Evolutionary conservation across 1,284 basidiomycete species (phyloP), one percentile per base, ranked within the genome.

Genomic region (Cutaneotrichosporon sp.): DNA sequence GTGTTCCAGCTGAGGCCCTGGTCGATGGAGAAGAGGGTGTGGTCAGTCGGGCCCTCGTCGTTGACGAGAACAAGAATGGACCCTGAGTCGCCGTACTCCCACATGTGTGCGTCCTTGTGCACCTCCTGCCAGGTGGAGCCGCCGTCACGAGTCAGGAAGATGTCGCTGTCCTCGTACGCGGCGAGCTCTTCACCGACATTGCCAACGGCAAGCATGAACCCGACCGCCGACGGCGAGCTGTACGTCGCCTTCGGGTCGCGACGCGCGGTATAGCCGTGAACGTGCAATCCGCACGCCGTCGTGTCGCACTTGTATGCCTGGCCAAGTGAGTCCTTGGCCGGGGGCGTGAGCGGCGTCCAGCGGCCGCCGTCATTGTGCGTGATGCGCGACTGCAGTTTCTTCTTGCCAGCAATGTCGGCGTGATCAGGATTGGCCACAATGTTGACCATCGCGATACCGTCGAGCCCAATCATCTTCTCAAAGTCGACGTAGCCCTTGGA

Each of bases 41-140:
- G 88, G 75, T 97, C 91, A 2, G 92, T 96, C 0, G 93, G 86
- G 64, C 90, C 89, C 77, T 98, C 94, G 79, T 99, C 97, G 78
- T 98, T 97, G 61, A 88, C 93, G 80, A 99, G 89, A 67, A 99
- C 83, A 42, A 99, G 84, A 65, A 99, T 85, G 0, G 93, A 93
- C 9, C 97, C 96, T 2, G 92, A 96, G 81, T 99, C 97, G 42
- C 96, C 96, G 74, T 94, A 98, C 76, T 97, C 94, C 93, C 94
- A 99, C 60, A 97, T 85, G 76, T 98, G 91, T 0, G 97, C 95
- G 72, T 97, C 95, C 78, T 99, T 99, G 83, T 94, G 92, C 3
- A 99, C 90, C 81, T 99, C 96, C 76, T 97, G 88, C 96, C 96
- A 99, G 0, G 91, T 93, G 81, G 97, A 97, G 8, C 96, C 97